Conservation (phyloP, 2,329 filamentous ascomycete genomes). For the Escovopsis sp. region DNA sequence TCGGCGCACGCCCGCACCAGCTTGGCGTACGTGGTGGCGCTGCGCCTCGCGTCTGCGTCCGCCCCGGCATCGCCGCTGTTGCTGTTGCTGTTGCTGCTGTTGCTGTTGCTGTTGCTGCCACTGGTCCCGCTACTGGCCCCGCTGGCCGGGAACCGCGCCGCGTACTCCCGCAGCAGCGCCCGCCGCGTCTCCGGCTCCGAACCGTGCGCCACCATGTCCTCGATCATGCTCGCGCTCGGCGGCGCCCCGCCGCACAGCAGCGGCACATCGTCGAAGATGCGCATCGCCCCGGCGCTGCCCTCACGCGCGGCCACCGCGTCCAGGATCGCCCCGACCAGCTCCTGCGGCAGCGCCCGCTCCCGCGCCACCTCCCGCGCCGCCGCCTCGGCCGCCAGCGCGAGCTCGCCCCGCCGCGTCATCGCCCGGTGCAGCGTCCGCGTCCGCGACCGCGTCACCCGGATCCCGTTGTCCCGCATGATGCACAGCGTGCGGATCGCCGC, state of each 20-base stretch:
- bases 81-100: too few species aligned
- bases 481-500: conserved; percentile 56
- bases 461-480: conserved; percentile 47
- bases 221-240: conserved; percentile 14
- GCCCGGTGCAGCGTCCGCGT: conserved; percentile 48
- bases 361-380: conserved; percentile 39
- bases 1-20: conserved; percentile 17
- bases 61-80: too few species aligned
- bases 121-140: not conserved
- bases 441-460: conserved; percentile 41
- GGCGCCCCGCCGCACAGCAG: conserved; percentile 14
- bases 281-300: conserved; percentile 18
- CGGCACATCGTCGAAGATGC: conserved; percentile 17
- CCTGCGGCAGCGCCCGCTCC: conserved; percentile 22
- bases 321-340: conserved; percentile 19
- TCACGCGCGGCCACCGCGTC: conserved; percentile 17
- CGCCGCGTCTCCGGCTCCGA: conserved; percentile 11
- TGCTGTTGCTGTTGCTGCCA: too few species aligned
- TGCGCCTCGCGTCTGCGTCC: conserved; percentile 4
- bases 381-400: conserved; percentile 37
- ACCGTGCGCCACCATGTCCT: conserved; percentile 18
- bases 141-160: conserved; percentile 8
- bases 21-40: conserved; percentile 9
- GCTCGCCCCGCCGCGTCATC: conserved; percentile 31
- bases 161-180: conserved; percentile 17